phyloP scores from a whole-genome alignment of 345 rosid species.

The Populus tremula region DNA sequence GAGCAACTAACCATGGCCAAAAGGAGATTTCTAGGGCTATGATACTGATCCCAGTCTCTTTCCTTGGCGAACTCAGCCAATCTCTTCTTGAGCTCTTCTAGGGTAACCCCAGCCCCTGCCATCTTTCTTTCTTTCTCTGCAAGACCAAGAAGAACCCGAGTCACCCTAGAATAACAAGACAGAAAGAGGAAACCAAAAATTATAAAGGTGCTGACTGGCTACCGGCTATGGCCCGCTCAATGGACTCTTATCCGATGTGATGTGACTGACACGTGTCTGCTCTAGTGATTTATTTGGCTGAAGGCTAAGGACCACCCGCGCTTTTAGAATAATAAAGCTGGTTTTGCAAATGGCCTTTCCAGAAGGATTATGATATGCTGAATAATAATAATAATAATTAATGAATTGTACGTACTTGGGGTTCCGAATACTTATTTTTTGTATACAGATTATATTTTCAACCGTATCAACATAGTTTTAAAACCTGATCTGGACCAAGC shows the following conservation, averaged over 20 bases:
- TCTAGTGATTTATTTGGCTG: background rate
- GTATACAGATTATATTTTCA: no score
- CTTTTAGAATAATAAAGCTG: no score
- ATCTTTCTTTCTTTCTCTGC: background rate
- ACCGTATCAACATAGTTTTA: no score
- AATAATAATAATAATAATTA: no score
- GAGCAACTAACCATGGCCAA: slow-evolving; percentile 36
- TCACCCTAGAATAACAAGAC: background rate
- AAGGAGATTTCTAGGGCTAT: slow-evolving; percentile 44
- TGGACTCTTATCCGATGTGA: background rate
- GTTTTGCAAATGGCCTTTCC: no score
- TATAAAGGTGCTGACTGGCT: background rate
- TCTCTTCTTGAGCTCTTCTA: slow-evolving; percentile 31
- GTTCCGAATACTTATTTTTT: no score
- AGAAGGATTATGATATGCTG: no score
- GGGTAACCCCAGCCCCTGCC: background rate
- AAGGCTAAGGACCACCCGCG: background rate
- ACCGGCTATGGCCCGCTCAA: background rate
- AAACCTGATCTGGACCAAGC: no score
- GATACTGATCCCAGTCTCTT: slow-evolving; percentile 42
- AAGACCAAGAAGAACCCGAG: no score
- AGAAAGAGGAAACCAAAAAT: background rate
- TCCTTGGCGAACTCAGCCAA: slow-evolving; percentile 37
- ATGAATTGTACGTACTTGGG: no score
- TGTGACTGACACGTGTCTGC: background rate